Percentiles rank a stretch among this genome's conserved stretches.
Evolutionary conservation across 805 yeast species (phyloP).

Genomic region (Kodamaea restingae): DNA sequence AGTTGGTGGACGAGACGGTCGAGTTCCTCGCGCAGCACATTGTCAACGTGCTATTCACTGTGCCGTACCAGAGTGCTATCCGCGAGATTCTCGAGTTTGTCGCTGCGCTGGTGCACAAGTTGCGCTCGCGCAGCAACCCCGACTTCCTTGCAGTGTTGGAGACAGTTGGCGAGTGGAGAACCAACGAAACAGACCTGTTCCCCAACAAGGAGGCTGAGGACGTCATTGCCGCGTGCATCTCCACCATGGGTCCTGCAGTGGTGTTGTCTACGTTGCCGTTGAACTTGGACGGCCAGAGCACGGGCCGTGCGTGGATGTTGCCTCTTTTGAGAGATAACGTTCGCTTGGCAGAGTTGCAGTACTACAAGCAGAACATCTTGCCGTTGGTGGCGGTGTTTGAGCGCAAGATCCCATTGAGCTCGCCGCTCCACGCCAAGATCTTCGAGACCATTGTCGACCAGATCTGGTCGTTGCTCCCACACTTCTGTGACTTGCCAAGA

Average conservation of each 20-base stretch:
- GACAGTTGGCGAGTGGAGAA: conserved; percentile 81
- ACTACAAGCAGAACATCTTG: conserved; percentile 56
- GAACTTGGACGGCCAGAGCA: conserved; percentile 46
- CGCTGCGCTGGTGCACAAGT: conserved; percentile 55
- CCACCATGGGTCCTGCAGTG: conserved; percentile 81
- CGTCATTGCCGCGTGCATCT: conserved; percentile 73
- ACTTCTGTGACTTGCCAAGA: conserved; percentile 79
- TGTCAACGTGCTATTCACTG: conserved; percentile 58
- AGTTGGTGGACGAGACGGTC: conserved; percentile 52
- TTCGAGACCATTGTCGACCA: conserved; percentile 86
- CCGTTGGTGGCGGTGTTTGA: conserved; percentile 62
- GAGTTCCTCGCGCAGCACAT: conserved; percentile 47
- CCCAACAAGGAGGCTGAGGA: conserved; percentile 75
- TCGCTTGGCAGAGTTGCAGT: conserved; percentile 62
- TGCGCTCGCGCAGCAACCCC: conserved; percentile 66
- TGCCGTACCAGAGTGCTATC: conserved; percentile 73
- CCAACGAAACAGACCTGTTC: conserved; percentile 66
- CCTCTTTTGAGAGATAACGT: conserved; percentile 88
- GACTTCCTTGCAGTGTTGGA: conserved; percentile 63
- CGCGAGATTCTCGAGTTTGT: conserved; percentile 68
- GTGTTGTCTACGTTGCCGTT: conserved; percentile 75
- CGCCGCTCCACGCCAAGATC: conserved; percentile 68
- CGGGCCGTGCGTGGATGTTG: conserved; percentile 95
- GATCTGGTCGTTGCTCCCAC: conserved; percentile 87
- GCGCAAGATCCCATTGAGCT: conserved; percentile 38